Evolutionary conservation across 2,329 filamentous ascomycete genomes (phyloP).

Genomic region (Colletotrichum sp.): DNA sequence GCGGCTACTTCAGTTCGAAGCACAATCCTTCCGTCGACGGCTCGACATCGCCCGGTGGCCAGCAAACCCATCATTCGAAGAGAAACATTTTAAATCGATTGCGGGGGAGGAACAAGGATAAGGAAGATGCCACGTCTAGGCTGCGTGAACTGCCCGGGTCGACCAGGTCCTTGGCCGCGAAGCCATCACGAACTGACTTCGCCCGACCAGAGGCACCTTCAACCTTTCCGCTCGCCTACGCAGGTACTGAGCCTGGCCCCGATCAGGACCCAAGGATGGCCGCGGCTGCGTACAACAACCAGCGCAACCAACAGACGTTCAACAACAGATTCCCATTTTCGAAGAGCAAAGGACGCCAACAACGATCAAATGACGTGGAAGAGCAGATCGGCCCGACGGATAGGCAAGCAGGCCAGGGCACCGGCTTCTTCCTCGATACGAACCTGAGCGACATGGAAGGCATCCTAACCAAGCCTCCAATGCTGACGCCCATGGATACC

Average conservation of each 20-base stretch:
- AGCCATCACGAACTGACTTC: constrained; percentile 54
- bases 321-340: constrained; percentile 69
- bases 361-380: constrained; percentile 56
- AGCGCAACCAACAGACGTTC: constrained; percentile 55
- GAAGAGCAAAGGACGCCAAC: constrained; percentile 54
- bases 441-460: constrained; percentile 91
- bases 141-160: constrained; percentile 57
- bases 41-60: constrained; percentile 59
- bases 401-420: constrained; percentile 49
- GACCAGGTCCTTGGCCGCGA: constrained; percentile 56
- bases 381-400: constrained; percentile 67
- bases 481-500: constrained; percentile 73
- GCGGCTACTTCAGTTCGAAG: constrained; percentile 56
- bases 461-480: constrained; percentile 75
- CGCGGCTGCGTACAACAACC: constrained; percentile 2
- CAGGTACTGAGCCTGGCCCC: constrained; percentile 32
- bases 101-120: constrained; percentile 56
- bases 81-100: constrained; percentile 55
- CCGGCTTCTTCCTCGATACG: constrained; percentile 81
- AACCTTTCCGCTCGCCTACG: constrained; percentile 34
- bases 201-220: constrained; percentile 43
- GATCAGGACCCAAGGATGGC: constrained; percentile 28
- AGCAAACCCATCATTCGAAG: constrained; percentile 45
- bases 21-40: constrained; percentile 51
- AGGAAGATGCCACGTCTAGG: constrained; percentile 54